Evolutionary conservation across 148 eudicot genomes (phyloP), one percentile per base, ranked within the genome.

Genomic region (Rhododendron kiyosumense): DNA sequence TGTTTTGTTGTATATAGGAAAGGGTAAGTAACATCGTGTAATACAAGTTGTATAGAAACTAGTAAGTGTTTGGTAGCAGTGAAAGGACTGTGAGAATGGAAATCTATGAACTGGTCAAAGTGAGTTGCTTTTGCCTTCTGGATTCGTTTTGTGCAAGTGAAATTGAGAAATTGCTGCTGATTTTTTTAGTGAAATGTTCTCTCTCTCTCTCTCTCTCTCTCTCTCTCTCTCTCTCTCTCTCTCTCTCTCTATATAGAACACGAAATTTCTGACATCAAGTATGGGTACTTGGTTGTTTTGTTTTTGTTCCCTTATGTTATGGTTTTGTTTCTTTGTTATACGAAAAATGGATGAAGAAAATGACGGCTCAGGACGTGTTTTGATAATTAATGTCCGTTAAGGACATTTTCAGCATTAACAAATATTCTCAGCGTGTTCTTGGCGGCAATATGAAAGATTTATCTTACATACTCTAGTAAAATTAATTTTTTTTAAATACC

Each of bases 41-140:
- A 90, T 88, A 1, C 30, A 84, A 84, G 88, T 85, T 76, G 77
- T 93, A 94, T 93, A 91, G 83, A 92, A 92, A 74, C 59, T 63
- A 54, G 30, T 51, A 73, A 59, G 74, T 51, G 43, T 22, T 54
- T 78, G 8, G 11, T 49, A 71, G 81, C 20, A 32, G 73, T 57
- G 46, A 67, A 87, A 43, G 67, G 83, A 32, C 24, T 2, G 85
- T 46, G 45, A 20, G 48, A 51, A 77, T 46, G 86, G 48, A 73
- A 45, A 41, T 61, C 49, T 28, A 77, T 26, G 59, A 82, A 28
- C 65, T 34, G 52, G 52, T 36, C 59, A 41, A 32, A 45, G 7
- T n/a, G 28, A 61, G 78, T 75, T 61, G 78, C 36, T 69, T n/a
- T 69, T 69, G 78, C 22, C 73, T 86, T 45, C 54, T 28, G 8